Evolutionary conservation across 495 filamentous ascomycete genomes (phyloP), one percentile per base, ranked within the genome.

Genomic region (Penicillium malachiteum): DNA sequence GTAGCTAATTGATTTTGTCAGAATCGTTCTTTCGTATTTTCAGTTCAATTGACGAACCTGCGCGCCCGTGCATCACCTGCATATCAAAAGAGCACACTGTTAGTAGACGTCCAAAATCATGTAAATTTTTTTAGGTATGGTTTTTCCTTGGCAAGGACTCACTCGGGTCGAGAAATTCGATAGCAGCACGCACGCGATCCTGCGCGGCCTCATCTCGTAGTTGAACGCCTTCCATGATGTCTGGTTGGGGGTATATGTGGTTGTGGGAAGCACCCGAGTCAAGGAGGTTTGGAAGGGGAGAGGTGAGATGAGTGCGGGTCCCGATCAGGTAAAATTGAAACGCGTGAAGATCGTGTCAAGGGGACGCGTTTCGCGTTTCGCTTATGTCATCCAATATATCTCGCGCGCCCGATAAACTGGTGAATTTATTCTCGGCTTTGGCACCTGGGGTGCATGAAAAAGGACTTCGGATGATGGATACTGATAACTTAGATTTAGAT

Each of bases 121-220:
- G 21, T 26, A 26, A 30, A 14, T 17, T 31, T 16, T 18, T 2
- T 7, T 37, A 14, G 6, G 18, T 40, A 7, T 31, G 41, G 26
- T 35, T 7, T 45, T 17, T n/a, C 34, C 1, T 18, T 21, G 2
- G 16, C 11, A 3, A 16, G 30, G 9, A 75, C 85, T 57, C 79
- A 93, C 89, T 83, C 31, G 91, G 91, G 75, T 94, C 90, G 37
- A 96, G 84, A 69, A 96, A 95, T 62, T 94, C 91, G 55, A 84
- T 78, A 30, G 89, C 90, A 54, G 86, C 82, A 60, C 89, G 87
- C 69, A 95, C 80, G 58, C 90, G 87, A 73, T 94, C 86, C 59
- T 84, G 80, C 59, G 87, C 84, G 58, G 85, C 87, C 74, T 94
- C 89, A 80, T 96, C 91, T 65, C 86, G 84, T 65, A 92, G 84